Base-by-base conservation (phyloP, 1,139 yeast species). In the Saccharomyces pastorianus region DNA sequence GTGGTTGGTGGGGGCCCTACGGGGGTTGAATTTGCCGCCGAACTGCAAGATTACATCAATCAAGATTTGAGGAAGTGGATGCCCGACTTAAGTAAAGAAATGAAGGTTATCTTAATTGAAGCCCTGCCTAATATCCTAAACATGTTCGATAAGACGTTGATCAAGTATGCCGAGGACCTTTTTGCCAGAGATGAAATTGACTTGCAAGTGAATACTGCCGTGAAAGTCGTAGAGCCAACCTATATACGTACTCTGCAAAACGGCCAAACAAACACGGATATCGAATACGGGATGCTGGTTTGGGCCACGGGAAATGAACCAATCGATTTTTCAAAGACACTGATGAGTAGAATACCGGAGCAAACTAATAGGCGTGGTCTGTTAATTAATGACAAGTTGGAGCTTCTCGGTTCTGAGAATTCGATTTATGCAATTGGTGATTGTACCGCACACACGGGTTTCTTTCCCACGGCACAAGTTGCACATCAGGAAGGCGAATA, bases 291-390 rank as follows among this genome's bases (percentile, higher is more conserved):
- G 67, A 76, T 88, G 67, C 79, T 91, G 63, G 93, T 91, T 61
- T 91, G 98, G 98, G 97, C 97, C 57, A 91, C 96, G 53, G 98
- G 98, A 74, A 90, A 89, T 72, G 93, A 95, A 58, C 91, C 91
- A 59, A 84, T 96, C 73, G 83, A 82, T 49, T 80, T 91, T 58
- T 80, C 87, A 56, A 78, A 83, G 59, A 81, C 82, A 64, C 76
- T 91, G 68, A 82, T 85, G 72, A 67, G 78, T 54, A 80, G 81
- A 73, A 75, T 91, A 63, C 31, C 51, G 11, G 93, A 84, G 59
- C 84, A 81, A 72, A 82, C 83, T 68, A 90, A 96, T 55, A 84
- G 93, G 74, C 84, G 97, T 72, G 98, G 97, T 59, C 77, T 91
- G 63, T 77, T 88, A 62, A 88, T 90, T 56, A 86, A 89, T 73